A percentile compares a stretch with the other conserved stretches of the same genome.
phyloP scores from a whole-genome alignment of 1,284 basidiomycete species.

The Lentinula novae-zelandiae region DNA sequence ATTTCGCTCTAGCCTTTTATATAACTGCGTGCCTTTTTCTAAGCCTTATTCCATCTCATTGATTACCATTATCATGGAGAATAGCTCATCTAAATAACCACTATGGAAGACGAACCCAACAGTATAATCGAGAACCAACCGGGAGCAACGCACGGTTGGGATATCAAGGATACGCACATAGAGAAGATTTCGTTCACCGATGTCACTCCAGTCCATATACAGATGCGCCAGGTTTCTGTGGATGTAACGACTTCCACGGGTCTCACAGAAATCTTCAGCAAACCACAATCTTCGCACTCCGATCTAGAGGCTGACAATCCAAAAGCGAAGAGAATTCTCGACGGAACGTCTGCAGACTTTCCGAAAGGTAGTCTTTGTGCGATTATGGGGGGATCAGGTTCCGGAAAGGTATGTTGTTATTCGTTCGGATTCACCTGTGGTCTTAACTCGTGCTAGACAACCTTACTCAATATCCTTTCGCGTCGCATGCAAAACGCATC shows the following conservation, averaged over 20 bases:
- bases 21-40: background rate
- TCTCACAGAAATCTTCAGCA: background rate
- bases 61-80: background rate
- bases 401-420: constrained; percentile 7
- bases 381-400: constrained; percentile 14
- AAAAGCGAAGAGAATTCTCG: constrained; percentile 3
- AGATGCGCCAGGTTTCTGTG: constrained; percentile 6
- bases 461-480: constrained; percentile 9
- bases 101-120: background rate
- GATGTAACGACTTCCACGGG: background rate
- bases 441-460: constrained; percentile 3
- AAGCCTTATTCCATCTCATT: background rate
- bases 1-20: background rate
- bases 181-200: constrained; percentile 8
- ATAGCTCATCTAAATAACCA: background rate
- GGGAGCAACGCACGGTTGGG: background rate
- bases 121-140: background rate
- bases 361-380: constrained; percentile 7
- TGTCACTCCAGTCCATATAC: constrained; percentile 6
- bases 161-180: constrained; percentile 6
- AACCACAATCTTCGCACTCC: background rate
- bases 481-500: background rate
- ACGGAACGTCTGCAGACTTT: constrained; percentile 12
- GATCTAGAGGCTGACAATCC: constrained; percentile 1
- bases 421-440: background rate